Percentiles rank a stretch among this genome's conserved stretches.
These are phyloP conservation scores for Verbascum thapsus DNA, from an alignment of 257 asterid genomes.

Conservation along the genomic window DNA sequence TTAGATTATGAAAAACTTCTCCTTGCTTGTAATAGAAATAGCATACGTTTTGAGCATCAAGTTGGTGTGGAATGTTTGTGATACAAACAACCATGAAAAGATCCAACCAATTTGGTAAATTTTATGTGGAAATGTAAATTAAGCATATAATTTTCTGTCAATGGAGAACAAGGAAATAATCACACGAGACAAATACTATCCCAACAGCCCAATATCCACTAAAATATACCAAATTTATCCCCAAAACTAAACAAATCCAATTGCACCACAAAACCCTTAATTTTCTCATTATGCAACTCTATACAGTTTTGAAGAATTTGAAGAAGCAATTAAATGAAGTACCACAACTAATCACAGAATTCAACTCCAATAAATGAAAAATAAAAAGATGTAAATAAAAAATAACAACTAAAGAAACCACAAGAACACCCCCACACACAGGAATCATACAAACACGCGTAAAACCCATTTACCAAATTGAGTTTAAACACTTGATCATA, in stretches of 20 bases:
- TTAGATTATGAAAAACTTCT: no score
- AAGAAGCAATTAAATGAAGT: constrained; percentile 6
- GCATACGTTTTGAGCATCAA: no score
- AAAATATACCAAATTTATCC: background rate
- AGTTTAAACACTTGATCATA: background rate
- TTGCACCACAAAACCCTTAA: background rate
- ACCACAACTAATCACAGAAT: background rate
- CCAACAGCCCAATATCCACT: no score
- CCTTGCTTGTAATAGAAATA: no score
- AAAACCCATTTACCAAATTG: constrained; percentile 12
- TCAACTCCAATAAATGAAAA: background rate
- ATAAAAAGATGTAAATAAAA: background rate
- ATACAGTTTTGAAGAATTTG: background rate
- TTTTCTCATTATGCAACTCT: background rate
- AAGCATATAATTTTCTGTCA: no score
- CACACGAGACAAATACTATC: no score
- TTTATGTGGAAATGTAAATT: no score
- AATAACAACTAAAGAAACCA: background rate
- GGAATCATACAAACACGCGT: background rate
- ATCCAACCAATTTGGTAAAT: no score
- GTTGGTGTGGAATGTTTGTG: no score
- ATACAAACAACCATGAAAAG: no score
- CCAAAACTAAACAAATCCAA: background rate
- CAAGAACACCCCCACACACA: background rate
- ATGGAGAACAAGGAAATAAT: no score